A percentile compares a stretch with the other conserved stretches of the same genome.
Conservation (phyloP, 208 protist genomes). For the Balamuthia mandrillaris region DNA sequence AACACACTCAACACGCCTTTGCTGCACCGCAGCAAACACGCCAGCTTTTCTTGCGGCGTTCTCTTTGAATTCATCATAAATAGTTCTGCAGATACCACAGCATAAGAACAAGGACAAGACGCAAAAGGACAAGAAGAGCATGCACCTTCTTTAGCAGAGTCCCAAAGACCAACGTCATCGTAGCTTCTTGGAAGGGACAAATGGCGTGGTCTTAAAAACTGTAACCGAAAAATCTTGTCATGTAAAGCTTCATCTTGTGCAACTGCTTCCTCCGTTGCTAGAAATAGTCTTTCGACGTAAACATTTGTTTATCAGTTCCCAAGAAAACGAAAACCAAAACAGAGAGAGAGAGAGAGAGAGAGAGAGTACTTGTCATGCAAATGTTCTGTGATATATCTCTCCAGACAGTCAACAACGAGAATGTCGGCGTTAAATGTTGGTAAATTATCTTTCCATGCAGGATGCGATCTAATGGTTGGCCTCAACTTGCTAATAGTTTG, state of each 20-base stretch:
- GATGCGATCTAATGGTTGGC: too few relatives aligned
- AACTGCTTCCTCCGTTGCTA: background rate
- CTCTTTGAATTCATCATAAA: background rate
- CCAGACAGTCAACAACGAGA: background rate
- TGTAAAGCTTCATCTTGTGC: background rate
- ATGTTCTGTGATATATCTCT: background rate
- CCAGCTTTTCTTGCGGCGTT: background rate
- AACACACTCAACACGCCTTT: background rate
- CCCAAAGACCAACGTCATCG: background rate
- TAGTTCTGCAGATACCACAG: background rate
- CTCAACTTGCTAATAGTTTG: too few relatives aligned
- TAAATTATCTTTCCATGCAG: too few relatives aligned
- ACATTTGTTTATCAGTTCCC: background rate
- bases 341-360: background rate
- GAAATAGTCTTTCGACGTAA: background rate
- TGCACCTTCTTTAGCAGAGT: background rate
- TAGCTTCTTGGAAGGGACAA: background rate
- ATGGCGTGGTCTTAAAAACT: background rate
- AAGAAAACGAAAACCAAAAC: background rate
- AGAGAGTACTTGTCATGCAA: background rate
- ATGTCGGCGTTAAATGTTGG: too few relatives aligned
- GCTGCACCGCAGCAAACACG: background rate
- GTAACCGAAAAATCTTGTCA: background rate
- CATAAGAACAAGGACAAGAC: background rate
- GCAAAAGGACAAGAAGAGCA: background rate